These are phyloP conservation scores for Melastoma candidum DNA, from an alignment of 441 rosid species.

Conservation along the genomic window DNA sequence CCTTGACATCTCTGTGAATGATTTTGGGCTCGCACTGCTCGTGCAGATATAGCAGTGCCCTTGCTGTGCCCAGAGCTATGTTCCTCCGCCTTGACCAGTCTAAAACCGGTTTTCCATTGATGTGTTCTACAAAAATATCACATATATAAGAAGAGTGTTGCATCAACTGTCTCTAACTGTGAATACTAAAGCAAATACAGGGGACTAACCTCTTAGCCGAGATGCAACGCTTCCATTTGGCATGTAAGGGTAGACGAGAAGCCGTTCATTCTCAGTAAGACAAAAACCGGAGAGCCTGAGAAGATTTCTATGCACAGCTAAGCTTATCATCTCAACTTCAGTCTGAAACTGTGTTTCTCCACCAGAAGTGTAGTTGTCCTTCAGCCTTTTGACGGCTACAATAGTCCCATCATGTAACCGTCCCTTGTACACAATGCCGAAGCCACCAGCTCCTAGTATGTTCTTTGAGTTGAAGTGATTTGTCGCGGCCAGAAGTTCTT, in stretches of 20 bases:
- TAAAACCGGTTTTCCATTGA: constrained; percentile 27
- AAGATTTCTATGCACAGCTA: constrained; percentile 90
- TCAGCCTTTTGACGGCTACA: constrained; percentile 93
- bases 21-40: constrained; percentile 78
- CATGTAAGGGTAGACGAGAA: constrained; percentile 93
- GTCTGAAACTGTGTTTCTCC: constrained; percentile 97
- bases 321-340: constrained; percentile 86
- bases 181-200: background rate
- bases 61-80: constrained; percentile 48
- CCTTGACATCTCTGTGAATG: constrained; percentile 60
- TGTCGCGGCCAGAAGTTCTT: constrained; percentile 87
- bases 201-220: constrained; percentile 59
- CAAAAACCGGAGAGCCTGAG: constrained; percentile 91
- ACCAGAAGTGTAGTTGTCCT: constrained; percentile 72
- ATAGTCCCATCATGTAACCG: constrained; percentile 55
- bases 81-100: too few species aligned
- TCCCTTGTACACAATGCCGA: constrained; percentile 91
- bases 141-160: background rate
- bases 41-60: constrained; percentile 79
- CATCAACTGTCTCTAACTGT: background rate
- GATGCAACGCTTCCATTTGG: constrained; percentile 94
- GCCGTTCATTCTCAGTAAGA: constrained; percentile 76
- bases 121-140: constrained; percentile 33
- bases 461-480: constrained; percentile 77
- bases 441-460: constrained; percentile 86